Evolutionary conservation across 768 basidiomycete species (phyloP).

Genomic region (Naganishia onofrii): DNA sequence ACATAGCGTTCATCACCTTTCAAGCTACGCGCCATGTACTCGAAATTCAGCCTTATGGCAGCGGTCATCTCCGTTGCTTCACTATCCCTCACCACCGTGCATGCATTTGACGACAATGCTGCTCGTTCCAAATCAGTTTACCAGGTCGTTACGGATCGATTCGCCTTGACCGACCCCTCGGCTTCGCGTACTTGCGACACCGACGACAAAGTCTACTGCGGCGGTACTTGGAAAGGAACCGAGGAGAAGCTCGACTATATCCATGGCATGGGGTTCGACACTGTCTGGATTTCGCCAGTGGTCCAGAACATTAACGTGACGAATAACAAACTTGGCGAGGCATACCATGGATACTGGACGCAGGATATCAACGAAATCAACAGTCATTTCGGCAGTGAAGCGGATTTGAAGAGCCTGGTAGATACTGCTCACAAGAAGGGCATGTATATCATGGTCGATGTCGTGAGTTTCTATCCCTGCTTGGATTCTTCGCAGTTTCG

Average conservation of each 20-base stretch:
- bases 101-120: conserved; percentile 25
- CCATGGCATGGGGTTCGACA: conserved; percentile 51
- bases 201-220: conserved; percentile 45
- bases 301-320: conserved; percentile 43
- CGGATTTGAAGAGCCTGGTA: conserved; percentile 49
- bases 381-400: conserved; percentile 45
- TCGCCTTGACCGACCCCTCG: conserved; percentile 39
- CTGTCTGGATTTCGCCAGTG: conserved; percentile 51
- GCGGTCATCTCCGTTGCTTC: conserved; percentile 8
- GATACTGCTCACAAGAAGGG: conserved; percentile 43
- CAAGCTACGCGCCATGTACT: background rate
- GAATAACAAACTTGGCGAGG: conserved; percentile 43
- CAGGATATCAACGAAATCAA: conserved; percentile 46
- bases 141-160: conserved; percentile 51
- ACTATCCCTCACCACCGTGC: background rate
- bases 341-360: conserved; percentile 46
- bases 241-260: conserved; percentile 51
- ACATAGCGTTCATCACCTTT: background rate
- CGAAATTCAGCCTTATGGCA: conserved; percentile 3
- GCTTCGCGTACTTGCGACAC: conserved; percentile 34
- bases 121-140: conserved; percentile 29
- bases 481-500: background rate
- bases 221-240: conserved; percentile 45
- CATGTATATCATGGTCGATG: conserved; percentile 53
- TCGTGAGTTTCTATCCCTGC: conserved; percentile 31